Conservation (phyloP, 139 green algal genomes). For the Nannochloris sp. region DNA sequence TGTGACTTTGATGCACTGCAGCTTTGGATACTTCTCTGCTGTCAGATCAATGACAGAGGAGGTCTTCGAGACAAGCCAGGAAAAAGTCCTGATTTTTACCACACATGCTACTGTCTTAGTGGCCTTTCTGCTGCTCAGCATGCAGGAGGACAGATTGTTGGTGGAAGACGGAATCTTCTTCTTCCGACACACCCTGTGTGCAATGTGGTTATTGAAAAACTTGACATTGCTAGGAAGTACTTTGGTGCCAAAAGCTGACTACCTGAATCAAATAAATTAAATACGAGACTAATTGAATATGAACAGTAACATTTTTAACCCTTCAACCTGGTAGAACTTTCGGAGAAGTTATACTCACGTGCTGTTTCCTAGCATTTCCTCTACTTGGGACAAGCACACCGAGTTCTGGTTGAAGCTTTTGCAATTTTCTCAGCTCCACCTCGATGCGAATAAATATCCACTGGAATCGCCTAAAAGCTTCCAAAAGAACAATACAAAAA, state of each 20-base stretch:
- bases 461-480: conserved; percentile 62
- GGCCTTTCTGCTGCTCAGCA: conserved; percentile 79
- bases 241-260: background rate
- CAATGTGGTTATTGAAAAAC: conserved; percentile 51
- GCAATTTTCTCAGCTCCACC: conserved; percentile 71
- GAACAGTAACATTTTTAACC: too few species aligned
- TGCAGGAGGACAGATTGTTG: conserved; percentile 36
- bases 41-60: conserved; percentile 39
- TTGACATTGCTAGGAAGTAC: background rate
- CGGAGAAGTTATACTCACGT: too few species aligned
- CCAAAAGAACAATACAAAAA: conserved; percentile 48
- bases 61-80: conserved; percentile 94
- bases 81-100: conserved; percentile 89
- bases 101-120: conserved; percentile 97
- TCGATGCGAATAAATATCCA: conserved; percentile 89
- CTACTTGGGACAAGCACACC: conserved; percentile 21
- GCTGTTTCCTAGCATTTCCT: background rate
- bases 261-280: too few species aligned
- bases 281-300: too few species aligned
- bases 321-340: too few species aligned
- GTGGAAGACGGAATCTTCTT: conserved; percentile 46
- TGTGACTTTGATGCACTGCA: conserved; percentile 67
- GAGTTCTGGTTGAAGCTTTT: conserved; percentile 21
- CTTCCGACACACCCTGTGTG: conserved; percentile 41
- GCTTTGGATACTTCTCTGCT: conserved; percentile 76